Base-by-base conservation (phyloP, 495 filamentous ascomycete species). In the Podospora bellae-mahoneyi region DNA sequence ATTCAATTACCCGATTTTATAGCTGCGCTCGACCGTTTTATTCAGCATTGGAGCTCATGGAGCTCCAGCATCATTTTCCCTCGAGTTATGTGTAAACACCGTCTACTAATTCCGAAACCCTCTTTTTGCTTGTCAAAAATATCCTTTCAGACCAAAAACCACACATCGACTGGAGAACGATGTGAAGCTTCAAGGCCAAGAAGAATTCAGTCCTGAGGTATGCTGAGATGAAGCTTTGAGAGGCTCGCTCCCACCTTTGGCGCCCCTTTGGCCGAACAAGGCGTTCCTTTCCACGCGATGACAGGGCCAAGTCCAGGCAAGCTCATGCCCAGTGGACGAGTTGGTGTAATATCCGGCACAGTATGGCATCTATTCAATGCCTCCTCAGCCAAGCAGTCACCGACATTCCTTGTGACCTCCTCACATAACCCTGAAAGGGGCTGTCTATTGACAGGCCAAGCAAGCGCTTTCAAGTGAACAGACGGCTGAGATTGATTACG, bases 1-100 rank as follows among this genome's bases (percentile, higher is more conserved):
- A 70, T 71, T 66, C 65, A 48, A 57, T 68, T 69, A 74, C 59
- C 66, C 69, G 72, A 69, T 10, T 59, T 44, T 64, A 16, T 48
- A 48, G 4, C 39, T 48, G 7, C 6, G 7, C 39, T 16, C 27
- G 39, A 16, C 55, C 26, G 66, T 57, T 57, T 56, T 30, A 61
- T 10, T 61, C 59, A 48, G 7, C 39, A 48, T 23, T 23, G 15
- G 15, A 48, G 39, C 39, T 48, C 39, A 10, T 10, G 13, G 2
- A 48, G 2, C 39, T 32, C 30, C 7, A 32, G 39, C 39, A 48
- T 48, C 39, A 48, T 10, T 48, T 48, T 48, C 23, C 23, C 23
- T 39, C 34, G 34, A 39, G 34, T 23, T 23, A 23, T 23, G 23
- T 23, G 23, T 23, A 23, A 23, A 23, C 23, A 23, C 23, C 23